Conservation (phyloP, 148 eudicot species). For the Drosera capensis region DNA sequence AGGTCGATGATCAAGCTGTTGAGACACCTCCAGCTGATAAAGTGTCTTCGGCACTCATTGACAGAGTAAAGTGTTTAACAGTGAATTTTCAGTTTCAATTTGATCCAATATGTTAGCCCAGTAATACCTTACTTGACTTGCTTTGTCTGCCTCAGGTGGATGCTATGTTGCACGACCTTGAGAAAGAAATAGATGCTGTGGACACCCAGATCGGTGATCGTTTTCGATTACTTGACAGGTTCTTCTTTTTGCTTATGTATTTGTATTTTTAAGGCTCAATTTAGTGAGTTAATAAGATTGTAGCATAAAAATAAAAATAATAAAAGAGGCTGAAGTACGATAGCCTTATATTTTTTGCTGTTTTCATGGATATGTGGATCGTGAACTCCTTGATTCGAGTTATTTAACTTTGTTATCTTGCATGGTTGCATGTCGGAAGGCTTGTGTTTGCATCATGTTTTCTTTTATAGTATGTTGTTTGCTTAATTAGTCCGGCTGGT, state of each 20-base stretch:
- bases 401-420: no score
- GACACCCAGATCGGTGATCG: slow-evolving; percentile 36
- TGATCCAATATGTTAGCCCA: no score
- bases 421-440: neutral
- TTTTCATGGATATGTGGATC: no score
- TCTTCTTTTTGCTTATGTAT: no score
- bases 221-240: slow-evolving; percentile 43
- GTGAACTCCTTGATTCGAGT: no score
- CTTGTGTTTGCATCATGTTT: neutral
- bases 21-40: slow-evolving; percentile 18
- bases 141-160: slow-evolving; percentile 23
- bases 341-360: no score
- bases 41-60: slow-evolving; percentile 60
- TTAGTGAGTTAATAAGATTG: no score
- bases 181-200: slow-evolving; percentile 45
- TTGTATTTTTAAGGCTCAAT: no score
- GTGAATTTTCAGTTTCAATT: neutral
- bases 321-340: no score
- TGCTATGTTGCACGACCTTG: slow-evolving; percentile 38
- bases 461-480: neutral
- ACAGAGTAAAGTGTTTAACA: slow-evolving; percentile 22
- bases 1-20: slow-evolving; percentile 17
- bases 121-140: no score
- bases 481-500: neutral
- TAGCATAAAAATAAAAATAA: no score